Evolutionary conservation across 208 protist species (phyloP).

Genomic region (Strigomonas culicis): DNA sequence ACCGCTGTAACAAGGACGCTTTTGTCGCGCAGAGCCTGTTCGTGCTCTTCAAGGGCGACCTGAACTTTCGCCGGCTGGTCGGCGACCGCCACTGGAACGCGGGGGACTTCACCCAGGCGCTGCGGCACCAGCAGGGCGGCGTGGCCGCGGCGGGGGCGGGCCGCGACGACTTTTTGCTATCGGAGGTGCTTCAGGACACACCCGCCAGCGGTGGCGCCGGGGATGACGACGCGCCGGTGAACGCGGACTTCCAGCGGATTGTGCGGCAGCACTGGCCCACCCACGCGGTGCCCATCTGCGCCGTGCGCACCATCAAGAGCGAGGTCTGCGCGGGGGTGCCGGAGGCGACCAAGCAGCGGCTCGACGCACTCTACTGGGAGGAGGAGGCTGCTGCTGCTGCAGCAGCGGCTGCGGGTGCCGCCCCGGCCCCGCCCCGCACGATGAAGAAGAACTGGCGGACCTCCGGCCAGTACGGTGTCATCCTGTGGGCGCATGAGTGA

Average conservation of each 20-base stretch:
- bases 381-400: no score
- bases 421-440: constrained; percentile 1
- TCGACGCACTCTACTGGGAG: constrained; percentile 34
- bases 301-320: constrained; percentile 89
- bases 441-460: constrained; percentile 63
- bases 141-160: neutral
- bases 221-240: neutral
- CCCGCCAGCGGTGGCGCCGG: constrained; percentile 3
- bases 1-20: constrained; percentile 39
- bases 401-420: no score
- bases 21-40: constrained; percentile 43
- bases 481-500: constrained; percentile 46
- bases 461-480: constrained; percentile 78
- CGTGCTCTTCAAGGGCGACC: constrained; percentile 89
- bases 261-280: constrained; percentile 74
- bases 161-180: neutral
- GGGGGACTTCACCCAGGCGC: constrained; percentile 46
- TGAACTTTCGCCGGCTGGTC: constrained; percentile 89
- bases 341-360: constrained; percentile 28
- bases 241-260: constrained; percentile 35
- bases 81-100: constrained; percentile 86
- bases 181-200: constrained; percentile 54
- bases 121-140: constrained; percentile 18
- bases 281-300: constrained; percentile 55
- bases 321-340: constrained; percentile 78